A percentile compares a stretch with the other conserved stretches of the same genome.
Evolutionary conservation across 2,329 filamentous ascomycete species (phyloP).

Genomic region (Alternaria panax): DNA sequence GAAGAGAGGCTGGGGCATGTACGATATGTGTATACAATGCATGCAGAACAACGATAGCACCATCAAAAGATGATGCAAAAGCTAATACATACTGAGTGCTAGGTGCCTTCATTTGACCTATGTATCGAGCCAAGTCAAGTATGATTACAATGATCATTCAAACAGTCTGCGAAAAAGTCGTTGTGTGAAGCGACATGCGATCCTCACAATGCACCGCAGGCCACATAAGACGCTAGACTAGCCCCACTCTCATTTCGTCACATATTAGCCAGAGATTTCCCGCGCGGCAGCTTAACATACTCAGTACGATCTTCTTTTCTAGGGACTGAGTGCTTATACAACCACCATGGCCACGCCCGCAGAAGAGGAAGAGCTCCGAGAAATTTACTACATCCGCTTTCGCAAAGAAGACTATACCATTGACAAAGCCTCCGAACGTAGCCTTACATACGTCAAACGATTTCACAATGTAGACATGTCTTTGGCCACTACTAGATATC

Average conservation of each 20-base stretch:
- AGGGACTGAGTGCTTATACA: not conserved
- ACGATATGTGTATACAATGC: constrained; percentile 5
- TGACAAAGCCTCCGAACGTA: not conserved
- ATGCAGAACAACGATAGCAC: not conserved
- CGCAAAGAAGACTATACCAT: not conserved
- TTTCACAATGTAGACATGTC: not conserved
- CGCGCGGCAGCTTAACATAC: too few species aligned
- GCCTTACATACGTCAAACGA: not conserved
- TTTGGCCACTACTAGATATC: not conserved
- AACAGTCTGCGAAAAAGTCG: too few species aligned
- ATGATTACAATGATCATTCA: not conserved
- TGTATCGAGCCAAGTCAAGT: not conserved
- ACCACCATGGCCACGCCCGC: not conserved
- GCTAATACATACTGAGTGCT: not conserved
- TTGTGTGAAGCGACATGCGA: not conserved
- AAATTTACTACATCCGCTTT: not conserved
- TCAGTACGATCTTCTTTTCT: not conserved
- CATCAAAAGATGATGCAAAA: not conserved
- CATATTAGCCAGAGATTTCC: not conserved
- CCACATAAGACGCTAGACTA: not conserved
- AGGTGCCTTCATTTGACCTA: not conserved
- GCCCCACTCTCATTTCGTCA: not conserved
- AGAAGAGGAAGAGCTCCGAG: not conserved
- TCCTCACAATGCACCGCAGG: not conserved
- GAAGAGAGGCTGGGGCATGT: constrained; percentile 17